Percentiles rank a stretch among this genome's conserved stretches.
Evolutionary conservation across 2,329 filamentous ascomycete genomes (phyloP).

Genomic region (Pyrenochaeta sp.): DNA sequence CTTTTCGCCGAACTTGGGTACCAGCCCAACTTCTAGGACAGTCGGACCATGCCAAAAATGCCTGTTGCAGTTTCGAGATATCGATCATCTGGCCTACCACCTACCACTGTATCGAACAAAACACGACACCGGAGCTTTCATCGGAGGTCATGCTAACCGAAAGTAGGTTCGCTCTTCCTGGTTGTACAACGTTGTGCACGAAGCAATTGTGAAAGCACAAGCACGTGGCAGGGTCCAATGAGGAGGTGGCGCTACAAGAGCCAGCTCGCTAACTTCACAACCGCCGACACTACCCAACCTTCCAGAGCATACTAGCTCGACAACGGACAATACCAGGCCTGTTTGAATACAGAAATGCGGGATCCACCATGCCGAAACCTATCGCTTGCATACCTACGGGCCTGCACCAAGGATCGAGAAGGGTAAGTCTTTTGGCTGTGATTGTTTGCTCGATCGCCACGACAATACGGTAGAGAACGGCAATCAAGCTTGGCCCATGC

Average conservation of each 20-base stretch:
- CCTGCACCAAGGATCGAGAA: constrained; percentile 29
- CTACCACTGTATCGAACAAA: too few species aligned
- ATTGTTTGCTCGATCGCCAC: background rate
- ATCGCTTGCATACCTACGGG: constrained; percentile 36
- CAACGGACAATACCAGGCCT: background rate
- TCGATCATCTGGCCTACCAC: too few species aligned
- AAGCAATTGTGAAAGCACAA: background rate
- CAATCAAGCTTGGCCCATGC: too few species aligned
- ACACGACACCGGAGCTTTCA: too few species aligned
- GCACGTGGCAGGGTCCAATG: constrained; percentile 2
- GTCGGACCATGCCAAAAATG: too few species aligned
- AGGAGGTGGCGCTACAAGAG: constrained; percentile 5
- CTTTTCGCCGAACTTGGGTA: too few species aligned
- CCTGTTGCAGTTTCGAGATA: too few species aligned
- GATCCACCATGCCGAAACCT: constrained; percentile 20
- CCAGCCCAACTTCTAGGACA: too few species aligned
- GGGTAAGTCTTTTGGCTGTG: constrained; percentile 27
- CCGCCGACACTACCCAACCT: background rate
- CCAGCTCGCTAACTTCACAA: constrained; percentile 15
- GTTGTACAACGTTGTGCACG: too few species aligned
- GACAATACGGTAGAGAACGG: background rate
- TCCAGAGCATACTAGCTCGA: background rate
- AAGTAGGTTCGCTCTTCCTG: too few species aligned
- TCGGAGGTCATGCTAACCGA: too few species aligned
- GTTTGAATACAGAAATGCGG: background rate